phyloP scores from a whole-genome alignment of 176 grass and related monocot genomes.

The Puccinellia tenuiflora region DNA sequence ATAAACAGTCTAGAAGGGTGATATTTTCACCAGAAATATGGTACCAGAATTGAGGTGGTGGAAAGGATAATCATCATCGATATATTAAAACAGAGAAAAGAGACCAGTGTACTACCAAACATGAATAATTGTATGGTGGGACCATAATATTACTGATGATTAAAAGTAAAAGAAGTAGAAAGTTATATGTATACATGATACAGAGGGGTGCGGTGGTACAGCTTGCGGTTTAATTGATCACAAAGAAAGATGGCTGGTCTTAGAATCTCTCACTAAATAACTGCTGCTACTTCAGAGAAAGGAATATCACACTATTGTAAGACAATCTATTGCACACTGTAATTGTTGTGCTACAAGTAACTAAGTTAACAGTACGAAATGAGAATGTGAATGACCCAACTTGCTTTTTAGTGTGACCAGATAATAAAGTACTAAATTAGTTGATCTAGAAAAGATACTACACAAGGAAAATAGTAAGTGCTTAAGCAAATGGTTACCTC shows the following conservation, averaged over 20 bases:
- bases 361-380: neutral
- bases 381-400: neutral
- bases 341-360: neutral
- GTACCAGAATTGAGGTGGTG: neutral
- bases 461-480: neutral
- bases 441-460: neutral
- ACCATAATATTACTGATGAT: neutral
- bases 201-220: neutral
- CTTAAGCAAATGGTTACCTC: slow-evolving; percentile 43
- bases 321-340: neutral
- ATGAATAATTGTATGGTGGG: neutral
- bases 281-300: slow-evolving; percentile 8
- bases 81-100: neutral
- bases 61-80: neutral
- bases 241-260: neutral
- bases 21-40: neutral
- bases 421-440: neutral
- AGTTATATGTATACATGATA: neutral
- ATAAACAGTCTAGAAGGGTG: neutral
- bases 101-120: neutral
- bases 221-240: neutral
- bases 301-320: neutral
- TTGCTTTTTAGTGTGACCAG: neutral
- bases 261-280: slow-evolving; percentile 1
- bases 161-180: neutral